Conservation (phyloP, 1,284 basidiomycete genomes). For the Phylloporus sp. region DNA sequence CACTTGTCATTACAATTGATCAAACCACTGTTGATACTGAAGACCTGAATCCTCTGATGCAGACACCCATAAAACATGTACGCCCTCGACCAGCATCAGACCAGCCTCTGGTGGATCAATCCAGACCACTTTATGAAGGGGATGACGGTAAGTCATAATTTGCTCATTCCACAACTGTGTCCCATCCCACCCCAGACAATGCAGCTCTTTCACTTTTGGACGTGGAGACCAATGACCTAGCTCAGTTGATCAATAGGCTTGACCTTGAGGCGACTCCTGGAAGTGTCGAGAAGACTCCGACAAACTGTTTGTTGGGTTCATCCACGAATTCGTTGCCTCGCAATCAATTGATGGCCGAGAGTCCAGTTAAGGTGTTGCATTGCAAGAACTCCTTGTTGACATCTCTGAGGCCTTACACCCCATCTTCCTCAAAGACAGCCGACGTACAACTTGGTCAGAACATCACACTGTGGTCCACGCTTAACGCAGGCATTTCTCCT, state of each 20-base stretch:
- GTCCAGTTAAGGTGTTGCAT: conserved; percentile 50
- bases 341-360: conserved; percentile 40
- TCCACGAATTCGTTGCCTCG: neutral
- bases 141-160: conserved; percentile 47
- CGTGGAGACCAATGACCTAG: conserved; percentile 79
- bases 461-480: conserved; percentile 69
- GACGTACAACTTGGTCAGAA: conserved; percentile 57
- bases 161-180: conserved; percentile 1
- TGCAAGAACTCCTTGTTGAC: conserved; percentile 55
- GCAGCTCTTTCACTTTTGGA: conserved; percentile 75
- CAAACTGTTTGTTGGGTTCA: conserved; percentile 23
- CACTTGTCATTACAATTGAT: neutral
- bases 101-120: conserved; percentile 61
- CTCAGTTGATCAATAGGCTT: conserved; percentile 74
- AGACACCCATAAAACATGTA: conserved; percentile 60
- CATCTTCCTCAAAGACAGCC: conserved; percentile 46
- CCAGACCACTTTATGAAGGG: conserved; percentile 61
- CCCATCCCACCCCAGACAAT: conserved; percentile 37
- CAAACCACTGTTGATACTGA: conserved; percentile 48
- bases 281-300: conserved; percentile 58
- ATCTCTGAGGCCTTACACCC: conserved; percentile 69
- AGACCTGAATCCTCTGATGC: conserved; percentile 18
- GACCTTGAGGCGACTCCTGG: conserved; percentile 78
- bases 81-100: conserved; percentile 71
- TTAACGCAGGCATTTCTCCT: conserved; percentile 58